phyloP scores from a whole-genome alignment of 202 grass and related monocot genomes.

The Eragrostis tef region DNA sequence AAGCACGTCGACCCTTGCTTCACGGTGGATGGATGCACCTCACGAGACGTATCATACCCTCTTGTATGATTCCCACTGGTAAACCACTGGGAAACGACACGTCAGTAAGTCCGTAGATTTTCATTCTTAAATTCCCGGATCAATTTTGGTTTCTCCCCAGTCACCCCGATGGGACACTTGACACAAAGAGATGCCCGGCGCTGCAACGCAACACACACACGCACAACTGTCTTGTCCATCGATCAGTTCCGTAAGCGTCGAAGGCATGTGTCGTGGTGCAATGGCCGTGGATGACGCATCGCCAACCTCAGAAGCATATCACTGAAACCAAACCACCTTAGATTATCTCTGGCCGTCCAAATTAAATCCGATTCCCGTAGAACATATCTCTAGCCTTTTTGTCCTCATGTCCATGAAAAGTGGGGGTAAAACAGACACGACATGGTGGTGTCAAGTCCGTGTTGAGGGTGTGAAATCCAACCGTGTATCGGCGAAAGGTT shows the following conservation, averaged over 20 bases:
- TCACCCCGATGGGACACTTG: neutral
- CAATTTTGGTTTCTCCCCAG: too few relatives aligned
- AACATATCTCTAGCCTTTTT: neutral
- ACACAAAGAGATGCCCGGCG: neutral
- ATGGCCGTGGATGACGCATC: neutral
- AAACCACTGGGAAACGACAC: too few relatives aligned
- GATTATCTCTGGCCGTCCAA: neutral
- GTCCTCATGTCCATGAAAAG: neutral
- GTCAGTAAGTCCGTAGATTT: too few relatives aligned
- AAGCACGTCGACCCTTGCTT: too few relatives aligned
- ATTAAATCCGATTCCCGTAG: neutral
- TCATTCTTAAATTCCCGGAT: too few relatives aligned
- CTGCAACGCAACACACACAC: too few relatives aligned
- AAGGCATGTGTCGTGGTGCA: neutral
- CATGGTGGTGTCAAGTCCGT: slow-evolving; percentile 16
- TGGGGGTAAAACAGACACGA: neutral
- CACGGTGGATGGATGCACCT: too few relatives aligned
- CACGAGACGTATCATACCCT: too few relatives aligned
- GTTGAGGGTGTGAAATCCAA: neutral
- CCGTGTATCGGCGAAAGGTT: slow-evolving; percentile 16
- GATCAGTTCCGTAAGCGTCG: neutral
- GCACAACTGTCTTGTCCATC: neutral
- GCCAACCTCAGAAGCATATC: neutral
- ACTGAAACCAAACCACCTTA: neutral
- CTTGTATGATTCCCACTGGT: too few relatives aligned